Conservation (phyloP, 192 early-diverging fungal species). For the Gryganskiella cystojenkinii region DNA sequence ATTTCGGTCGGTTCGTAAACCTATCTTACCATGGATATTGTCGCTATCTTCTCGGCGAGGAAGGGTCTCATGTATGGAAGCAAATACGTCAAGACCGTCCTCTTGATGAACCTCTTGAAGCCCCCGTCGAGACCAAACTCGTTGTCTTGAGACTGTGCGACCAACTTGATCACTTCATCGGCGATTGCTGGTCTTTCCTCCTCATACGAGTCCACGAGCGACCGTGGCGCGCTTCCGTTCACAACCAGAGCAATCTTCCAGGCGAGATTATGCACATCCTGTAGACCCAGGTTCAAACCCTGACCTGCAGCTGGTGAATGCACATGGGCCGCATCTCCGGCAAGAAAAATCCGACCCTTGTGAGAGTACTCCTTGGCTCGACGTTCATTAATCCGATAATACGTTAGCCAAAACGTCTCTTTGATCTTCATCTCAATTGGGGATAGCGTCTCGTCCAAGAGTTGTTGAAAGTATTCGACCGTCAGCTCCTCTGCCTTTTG, state of each 20-base stretch:
- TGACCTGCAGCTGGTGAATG: constrained; percentile 48
- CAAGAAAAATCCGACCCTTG: constrained; percentile 33
- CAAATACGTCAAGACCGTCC: background rate
- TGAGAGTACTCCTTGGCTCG: background rate
- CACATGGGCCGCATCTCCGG: constrained; percentile 43
- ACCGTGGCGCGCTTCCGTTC: constrained; percentile 28
- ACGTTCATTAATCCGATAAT: constrained; percentile 20
- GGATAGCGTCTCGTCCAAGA: background rate
- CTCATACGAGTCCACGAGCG: constrained; percentile 52
- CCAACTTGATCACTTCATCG: background rate
- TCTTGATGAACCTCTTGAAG: background rate
- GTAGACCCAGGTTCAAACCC: constrained; percentile 59
- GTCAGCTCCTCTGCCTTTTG: background rate
- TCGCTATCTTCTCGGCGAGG: background rate
- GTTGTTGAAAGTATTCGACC: constrained; percentile 5
- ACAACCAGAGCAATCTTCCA: constrained; percentile 62
- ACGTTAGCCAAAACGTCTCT: constrained; percentile 9
- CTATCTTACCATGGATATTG: constrained; percentile 9
- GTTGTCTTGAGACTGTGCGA: background rate
- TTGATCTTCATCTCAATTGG: constrained; percentile 1
- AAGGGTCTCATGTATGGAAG: constrained; percentile 5
- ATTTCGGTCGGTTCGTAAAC: background rate
- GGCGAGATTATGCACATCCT: constrained; percentile 58
- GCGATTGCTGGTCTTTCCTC: constrained; percentile 30
- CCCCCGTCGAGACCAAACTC: background rate